A percentile compares a stretch with the other conserved stretches of the same genome.
Evolutionary conservation across 2,329 filamentous ascomycete genomes (phyloP).

Genomic region (Boeremia lycopersici): DNA sequence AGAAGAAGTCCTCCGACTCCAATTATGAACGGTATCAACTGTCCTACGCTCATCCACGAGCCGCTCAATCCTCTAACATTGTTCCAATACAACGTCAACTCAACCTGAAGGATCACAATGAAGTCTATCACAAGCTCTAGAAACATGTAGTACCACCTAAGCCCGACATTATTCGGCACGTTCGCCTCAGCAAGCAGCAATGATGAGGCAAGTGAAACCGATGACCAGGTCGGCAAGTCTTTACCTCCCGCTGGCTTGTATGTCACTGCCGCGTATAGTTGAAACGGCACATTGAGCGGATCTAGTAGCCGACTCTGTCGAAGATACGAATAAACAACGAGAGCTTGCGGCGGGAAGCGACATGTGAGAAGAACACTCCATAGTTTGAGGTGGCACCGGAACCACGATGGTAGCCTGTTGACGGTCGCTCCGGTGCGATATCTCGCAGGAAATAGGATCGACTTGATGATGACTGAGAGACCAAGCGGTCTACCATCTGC

Average conservation of each 20-base stretch:
- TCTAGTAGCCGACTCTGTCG: conserved; percentile 3
- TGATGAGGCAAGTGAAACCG: neutral
- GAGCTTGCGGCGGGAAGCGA: conserved; percentile 7
- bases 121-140: conserved; percentile 18
- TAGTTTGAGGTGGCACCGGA: neutral
- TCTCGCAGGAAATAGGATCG: neutral
- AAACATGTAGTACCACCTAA: conserved; percentile 13
- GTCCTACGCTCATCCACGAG: conserved; percentile 14
- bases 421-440: neutral
- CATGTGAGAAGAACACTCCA: neutral
- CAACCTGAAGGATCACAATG: conserved; percentile 20
- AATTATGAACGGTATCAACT: conserved; percentile 23
- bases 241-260: neutral
- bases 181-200: neutral
- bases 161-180: conserved; percentile 14
- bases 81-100: conserved; percentile 23
- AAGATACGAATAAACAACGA: conserved; percentile 7
- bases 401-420: conserved; percentile 3
- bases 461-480: neutral
- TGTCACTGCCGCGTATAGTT: neutral
- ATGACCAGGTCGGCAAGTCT: neutral
- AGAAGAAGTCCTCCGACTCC: conserved; percentile 14
- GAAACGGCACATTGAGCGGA: neutral
- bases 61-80: conserved; percentile 1
- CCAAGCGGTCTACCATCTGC: neutral